Conservation (phyloP, 371 early-diverging fungal species). For the Syncephalis plumigaleata region DNA sequence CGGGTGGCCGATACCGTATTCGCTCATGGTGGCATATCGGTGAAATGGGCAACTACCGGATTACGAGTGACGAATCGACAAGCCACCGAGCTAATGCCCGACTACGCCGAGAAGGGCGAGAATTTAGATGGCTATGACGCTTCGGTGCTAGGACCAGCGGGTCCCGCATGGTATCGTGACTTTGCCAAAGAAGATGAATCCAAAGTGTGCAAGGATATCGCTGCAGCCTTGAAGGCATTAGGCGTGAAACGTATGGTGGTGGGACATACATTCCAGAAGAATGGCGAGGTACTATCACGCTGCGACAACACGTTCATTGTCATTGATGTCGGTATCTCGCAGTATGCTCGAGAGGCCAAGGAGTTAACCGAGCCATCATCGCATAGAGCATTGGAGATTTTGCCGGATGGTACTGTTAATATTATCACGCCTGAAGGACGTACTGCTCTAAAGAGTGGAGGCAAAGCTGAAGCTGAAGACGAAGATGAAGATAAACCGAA, state of each 20-base stretch:
- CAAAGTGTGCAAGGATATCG: constrained; percentile 23
- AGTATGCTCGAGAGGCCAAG: too few relatives aligned
- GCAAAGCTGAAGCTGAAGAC: too few relatives aligned
- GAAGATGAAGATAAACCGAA: too few relatives aligned
- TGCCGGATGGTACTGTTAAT: too few relatives aligned
- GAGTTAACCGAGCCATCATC: too few relatives aligned
- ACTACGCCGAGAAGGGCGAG: too few relatives aligned
- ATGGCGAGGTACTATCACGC: constrained; percentile 37
- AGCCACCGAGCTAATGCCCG: too few relatives aligned
- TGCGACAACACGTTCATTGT: constrained; percentile 41
- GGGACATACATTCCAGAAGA: constrained; percentile 54
- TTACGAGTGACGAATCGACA: constrained; percentile 5
- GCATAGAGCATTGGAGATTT: too few relatives aligned
- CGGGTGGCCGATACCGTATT: constrained; percentile 42
- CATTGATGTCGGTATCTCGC: constrained; percentile 63
- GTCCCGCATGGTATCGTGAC: constrained; percentile 43
- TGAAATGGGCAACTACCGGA: constrained; percentile 21
- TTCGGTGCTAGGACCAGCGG: constrained; percentile 17
- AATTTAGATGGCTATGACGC: too few relatives aligned
- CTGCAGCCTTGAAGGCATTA: constrained; percentile 18
- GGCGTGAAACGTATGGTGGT: constrained; percentile 57
- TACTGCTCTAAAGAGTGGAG: too few relatives aligned
- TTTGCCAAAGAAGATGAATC: constrained; percentile 37
- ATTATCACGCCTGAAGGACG: too few relatives aligned
- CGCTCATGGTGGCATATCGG: constrained; percentile 53